Evolutionary conservation across 768 basidiomycete species (phyloP).

Genomic region (Scleroderma citrinum): DNA sequence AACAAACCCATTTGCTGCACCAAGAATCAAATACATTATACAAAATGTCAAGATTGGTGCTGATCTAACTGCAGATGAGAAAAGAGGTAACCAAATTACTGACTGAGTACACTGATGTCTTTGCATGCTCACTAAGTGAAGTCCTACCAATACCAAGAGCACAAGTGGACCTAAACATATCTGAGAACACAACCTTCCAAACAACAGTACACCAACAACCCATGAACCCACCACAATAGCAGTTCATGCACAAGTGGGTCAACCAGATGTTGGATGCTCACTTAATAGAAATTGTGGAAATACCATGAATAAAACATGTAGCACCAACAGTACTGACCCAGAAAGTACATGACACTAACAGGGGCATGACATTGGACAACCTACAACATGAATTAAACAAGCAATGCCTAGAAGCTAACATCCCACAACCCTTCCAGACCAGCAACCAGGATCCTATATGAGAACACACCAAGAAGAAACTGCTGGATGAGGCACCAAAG

Average conservation of each 20-base stretch:
- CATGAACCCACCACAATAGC: neutral
- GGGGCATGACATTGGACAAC: slow-evolving; percentile 28
- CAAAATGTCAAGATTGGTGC: slow-evolving; percentile 20
- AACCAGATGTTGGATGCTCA: neutral
- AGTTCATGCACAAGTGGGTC: neutral
- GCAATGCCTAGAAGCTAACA: neutral
- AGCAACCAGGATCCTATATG: neutral
- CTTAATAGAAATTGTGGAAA: neutral
- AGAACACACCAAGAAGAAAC: neutral
- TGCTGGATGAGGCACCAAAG: neutral
- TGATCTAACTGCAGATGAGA: slow-evolving; percentile 20
- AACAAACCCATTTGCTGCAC: neutral
- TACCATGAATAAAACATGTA: neutral
- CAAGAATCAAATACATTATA: slow-evolving; percentile 14
- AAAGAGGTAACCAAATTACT: slow-evolving; percentile 22
- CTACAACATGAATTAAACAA: slow-evolving; percentile 29
- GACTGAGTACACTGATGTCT: slow-evolving; percentile 31
- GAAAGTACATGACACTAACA: slow-evolving; percentile 28
- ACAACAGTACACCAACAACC: neutral
- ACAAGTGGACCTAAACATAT: neutral
- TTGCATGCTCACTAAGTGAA: slow-evolving; percentile 35
- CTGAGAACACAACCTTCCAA: neutral
- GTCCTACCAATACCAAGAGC: slow-evolving; percentile 21
- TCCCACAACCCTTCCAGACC: neutral
- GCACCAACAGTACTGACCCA: slow-evolving; percentile 29